phyloP scores from a whole-genome alignment of 148 eudicot genomes.

The Chenopodium suecicum region DNA sequence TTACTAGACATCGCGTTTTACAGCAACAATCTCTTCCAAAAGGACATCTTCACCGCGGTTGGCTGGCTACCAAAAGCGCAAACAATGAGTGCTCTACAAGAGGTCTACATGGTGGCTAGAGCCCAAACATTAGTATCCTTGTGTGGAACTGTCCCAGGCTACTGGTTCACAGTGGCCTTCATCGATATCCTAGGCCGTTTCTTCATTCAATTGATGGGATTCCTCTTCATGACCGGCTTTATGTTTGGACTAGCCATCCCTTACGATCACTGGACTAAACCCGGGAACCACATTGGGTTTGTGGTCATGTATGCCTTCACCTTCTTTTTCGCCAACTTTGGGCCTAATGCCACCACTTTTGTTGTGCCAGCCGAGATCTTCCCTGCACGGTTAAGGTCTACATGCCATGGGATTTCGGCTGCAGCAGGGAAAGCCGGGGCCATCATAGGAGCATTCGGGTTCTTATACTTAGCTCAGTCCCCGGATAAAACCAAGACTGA shows the following conservation, averaged over 20 bases:
- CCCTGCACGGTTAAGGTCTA: conserved; percentile 79
- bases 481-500: conserved; percentile 42
- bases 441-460: conserved; percentile 76
- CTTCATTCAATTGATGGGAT: conserved; percentile 72
- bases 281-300: conserved; percentile 64
- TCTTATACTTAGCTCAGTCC: conserved; percentile 61
- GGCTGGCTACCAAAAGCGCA: conserved; percentile 61
- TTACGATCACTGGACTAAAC: conserved; percentile 58
- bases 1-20: conserved; percentile 76
- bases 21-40: conserved; percentile 81
- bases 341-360: conserved; percentile 86
- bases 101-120: conserved; percentile 58
- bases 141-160: conserved; percentile 84
- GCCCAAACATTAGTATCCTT: conserved; percentile 85
- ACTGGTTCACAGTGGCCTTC: conserved; percentile 75
- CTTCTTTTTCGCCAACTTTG: conserved; percentile 86
- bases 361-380: conserved; percentile 88
- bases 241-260: conserved; percentile 80
- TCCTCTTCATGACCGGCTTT: conserved; percentile 73
- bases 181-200: conserved; percentile 67
- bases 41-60: conserved; percentile 67
- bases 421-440: conserved; percentile 92
- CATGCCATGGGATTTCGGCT: conserved; percentile 87
- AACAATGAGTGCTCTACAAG: conserved; percentile 66
- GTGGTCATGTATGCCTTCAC: conserved; percentile 67